These are phyloP conservation scores for Nothophaeocryptopus gaeumannii DNA, from an alignment of 2,329 filamentous ascomycete species.

Conservation along the genomic window DNA sequence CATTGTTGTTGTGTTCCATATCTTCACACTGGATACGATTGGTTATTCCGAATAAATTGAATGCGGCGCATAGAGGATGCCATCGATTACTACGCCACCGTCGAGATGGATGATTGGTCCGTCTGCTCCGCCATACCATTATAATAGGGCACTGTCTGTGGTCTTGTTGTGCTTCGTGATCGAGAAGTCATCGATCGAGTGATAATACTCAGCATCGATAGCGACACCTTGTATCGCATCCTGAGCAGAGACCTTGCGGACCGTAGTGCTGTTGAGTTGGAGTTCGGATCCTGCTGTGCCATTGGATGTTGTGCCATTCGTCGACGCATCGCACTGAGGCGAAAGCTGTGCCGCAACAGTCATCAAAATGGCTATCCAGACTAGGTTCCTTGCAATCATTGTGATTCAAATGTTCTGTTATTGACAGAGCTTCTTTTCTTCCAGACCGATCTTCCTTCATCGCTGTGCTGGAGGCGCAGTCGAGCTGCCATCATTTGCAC, in stretches of 20 bases:
- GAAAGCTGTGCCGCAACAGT: conserved; percentile 37
- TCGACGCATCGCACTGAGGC: conserved; percentile 1
- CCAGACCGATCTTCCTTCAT: too few relatives aligned
- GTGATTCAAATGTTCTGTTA: too few relatives aligned
- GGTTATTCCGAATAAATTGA: conserved; percentile 1
- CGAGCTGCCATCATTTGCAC: too few relatives aligned
- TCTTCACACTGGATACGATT: conserved; percentile 2
- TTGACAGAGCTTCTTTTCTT: too few relatives aligned
- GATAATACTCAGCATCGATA: conserved; percentile 3
- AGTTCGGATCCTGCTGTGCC: conserved; percentile 1
- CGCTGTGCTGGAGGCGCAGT: too few relatives aligned
- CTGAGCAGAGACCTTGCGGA: conserved; percentile 1
- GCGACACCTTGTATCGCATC: conserved; percentile 7
- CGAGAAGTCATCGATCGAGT: conserved; percentile 9
- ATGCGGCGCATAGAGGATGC: conserved; percentile 4
- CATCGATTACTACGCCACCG: conserved; percentile 6
- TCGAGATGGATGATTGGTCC: conserved; percentile 4
- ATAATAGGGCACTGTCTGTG: background rate
- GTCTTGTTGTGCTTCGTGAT: conserved; percentile 11
- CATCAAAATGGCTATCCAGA: too few relatives aligned
- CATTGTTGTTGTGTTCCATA: conserved; percentile 8
- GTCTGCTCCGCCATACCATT: conserved; percentile 1
- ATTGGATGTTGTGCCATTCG: conserved; percentile 4
- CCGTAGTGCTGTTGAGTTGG: conserved; percentile 4
- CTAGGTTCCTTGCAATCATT: too few relatives aligned